Evolutionary conservation across 1,284 basidiomycete species (phyloP).

Genomic region (Ustilago shanxiensis): DNA sequence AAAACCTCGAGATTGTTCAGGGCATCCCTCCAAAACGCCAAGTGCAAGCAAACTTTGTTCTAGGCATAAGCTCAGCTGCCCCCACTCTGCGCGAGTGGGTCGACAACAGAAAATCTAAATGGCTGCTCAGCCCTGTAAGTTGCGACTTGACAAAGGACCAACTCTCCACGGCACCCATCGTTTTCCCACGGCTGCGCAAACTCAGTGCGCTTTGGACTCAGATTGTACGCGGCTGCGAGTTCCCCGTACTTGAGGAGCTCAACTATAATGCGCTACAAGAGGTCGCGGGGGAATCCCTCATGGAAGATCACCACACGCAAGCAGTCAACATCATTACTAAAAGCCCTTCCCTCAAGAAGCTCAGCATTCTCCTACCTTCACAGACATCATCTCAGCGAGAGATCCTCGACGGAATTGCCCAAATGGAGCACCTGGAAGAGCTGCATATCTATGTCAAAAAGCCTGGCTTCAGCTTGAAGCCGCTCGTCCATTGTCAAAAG

Average conservation of each 20-base stretch:
- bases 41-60: background rate
- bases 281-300: background rate
- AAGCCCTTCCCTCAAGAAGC: constrained; percentile 1
- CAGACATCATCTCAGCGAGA: background rate
- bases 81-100: constrained; percentile 9
- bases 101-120: background rate
- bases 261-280: background rate
- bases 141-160: background rate
- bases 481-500: background rate
- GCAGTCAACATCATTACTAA: background rate
- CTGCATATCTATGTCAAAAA: background rate
- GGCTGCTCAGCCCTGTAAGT: background rate
- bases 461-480: background rate
- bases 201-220: constrained; percentile 6
- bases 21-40: background rate
- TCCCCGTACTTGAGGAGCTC: constrained; percentile 6
- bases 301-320: background rate
- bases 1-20: background rate
- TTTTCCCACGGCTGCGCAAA: constrained; percentile 4
- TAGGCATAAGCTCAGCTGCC: constrained; percentile 2
- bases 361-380: constrained; percentile 2
- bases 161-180: background rate
- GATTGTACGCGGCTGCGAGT: background rate
- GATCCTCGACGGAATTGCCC: background rate
- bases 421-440: constrained; percentile 9